Percentiles rank a stretch among this genome's conserved stretches.
These are phyloP conservation scores for Orbilia brochopaga DNA, from an alignment of 2,329 filamentous ascomycete species.

Conservation along the genomic window DNA sequence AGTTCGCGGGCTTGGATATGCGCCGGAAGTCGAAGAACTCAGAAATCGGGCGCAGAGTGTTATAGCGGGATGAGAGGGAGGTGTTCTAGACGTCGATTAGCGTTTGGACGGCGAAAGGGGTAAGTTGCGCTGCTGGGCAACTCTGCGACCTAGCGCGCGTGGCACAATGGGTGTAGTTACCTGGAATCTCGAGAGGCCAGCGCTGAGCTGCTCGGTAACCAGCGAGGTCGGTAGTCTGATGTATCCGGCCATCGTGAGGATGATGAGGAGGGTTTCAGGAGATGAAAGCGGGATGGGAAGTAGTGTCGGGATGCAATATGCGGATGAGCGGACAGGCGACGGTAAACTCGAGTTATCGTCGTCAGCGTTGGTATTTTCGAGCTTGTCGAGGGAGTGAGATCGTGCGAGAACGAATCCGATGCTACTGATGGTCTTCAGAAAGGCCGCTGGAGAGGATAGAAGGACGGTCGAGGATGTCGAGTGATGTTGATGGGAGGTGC, in stretches of 20 bases:
- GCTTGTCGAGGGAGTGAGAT: too few relatives aligned
- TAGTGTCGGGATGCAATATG: background rate
- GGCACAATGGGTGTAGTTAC: constrained; percentile 9
- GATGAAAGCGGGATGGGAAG: background rate
- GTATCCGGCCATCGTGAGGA: background rate
- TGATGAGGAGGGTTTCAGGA: background rate
- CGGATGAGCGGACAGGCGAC: background rate
- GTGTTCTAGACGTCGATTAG: constrained; percentile 36
- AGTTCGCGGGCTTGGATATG: constrained; percentile 90
- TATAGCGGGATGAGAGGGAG: constrained; percentile 79
- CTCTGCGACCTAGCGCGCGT: too few relatives aligned
- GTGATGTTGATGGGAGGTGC: too few relatives aligned
- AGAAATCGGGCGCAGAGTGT: constrained; percentile 85
- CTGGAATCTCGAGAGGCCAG: constrained; percentile 47
- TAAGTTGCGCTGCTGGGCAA: background rate
- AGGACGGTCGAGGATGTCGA: too few relatives aligned
- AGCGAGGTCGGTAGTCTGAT: constrained; percentile 31
- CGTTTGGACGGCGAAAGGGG: constrained; percentile 31
- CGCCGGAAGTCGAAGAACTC: constrained; percentile 98
- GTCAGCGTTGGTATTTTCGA: background rate
- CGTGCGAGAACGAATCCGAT: too few relatives aligned
- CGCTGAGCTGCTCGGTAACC: constrained; percentile 47
- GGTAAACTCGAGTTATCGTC: background rate
- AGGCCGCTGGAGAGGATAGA: too few relatives aligned
- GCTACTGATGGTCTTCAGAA: too few relatives aligned